Conservation (phyloP, 176 grass and related monocot genomes). For the Carex scoparia region DNA sequence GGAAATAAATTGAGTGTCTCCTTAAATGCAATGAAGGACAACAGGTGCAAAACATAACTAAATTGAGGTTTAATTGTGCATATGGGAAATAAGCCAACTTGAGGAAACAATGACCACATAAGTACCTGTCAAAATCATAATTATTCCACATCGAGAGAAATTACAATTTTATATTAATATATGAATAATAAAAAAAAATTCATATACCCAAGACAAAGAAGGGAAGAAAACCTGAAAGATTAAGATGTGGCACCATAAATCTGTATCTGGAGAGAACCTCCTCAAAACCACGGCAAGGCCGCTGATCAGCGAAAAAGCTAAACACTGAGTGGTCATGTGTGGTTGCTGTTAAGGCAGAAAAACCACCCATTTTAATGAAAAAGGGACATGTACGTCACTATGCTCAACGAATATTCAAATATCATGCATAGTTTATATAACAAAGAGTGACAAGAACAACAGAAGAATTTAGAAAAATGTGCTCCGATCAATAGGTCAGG, state of each 20-base stretch:
- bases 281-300: slow-evolving; percentile 74
- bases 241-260: slow-evolving; percentile 68
- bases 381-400: not conserved
- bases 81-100: not conserved
- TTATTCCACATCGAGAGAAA: not conserved
- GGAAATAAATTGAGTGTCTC: not conserved
- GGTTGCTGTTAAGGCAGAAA: slow-evolving; percentile 44
- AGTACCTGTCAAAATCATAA: not conserved
- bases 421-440: not conserved
- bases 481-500: not conserved
- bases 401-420: not conserved
- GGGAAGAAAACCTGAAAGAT: slow-evolving; percentile 59
- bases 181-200: not conserved
- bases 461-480: not conserved
- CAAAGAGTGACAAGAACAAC: not conserved
- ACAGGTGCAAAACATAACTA: not conserved
- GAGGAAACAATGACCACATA: not conserved
- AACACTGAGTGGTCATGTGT: slow-evolving; percentile 80
- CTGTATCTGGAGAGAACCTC: slow-evolving; percentile 79
- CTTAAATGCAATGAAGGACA: slow-evolving; percentile 14
- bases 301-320: slow-evolving; percentile 73
- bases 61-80: not conserved
- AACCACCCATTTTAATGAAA: not conserved
- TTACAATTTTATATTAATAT: not conserved
- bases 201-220: not conserved